phyloP scores from a whole-genome alignment of 306 rosid genomes.

The Pterocarpus macrocarpus region DNA sequence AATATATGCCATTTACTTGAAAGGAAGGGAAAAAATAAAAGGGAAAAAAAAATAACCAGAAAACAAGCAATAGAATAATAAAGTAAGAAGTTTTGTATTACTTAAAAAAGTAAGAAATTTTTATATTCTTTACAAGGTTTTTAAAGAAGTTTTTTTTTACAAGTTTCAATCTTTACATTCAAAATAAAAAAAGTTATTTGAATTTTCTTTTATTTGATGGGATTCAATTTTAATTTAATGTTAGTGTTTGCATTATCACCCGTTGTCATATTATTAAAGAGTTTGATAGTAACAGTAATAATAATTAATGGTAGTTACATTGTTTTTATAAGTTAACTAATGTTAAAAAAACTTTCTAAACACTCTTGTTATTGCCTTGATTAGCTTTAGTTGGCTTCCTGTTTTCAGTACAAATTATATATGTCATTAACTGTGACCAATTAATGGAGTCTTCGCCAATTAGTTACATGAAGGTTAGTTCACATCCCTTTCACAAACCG shows the following conservation, averaged over 20 bases:
- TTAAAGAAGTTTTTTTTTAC: background rate
- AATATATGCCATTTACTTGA: background rate
- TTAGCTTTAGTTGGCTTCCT: slow-evolving; percentile 7
- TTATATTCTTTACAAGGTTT: background rate
- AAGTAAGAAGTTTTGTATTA: background rate
- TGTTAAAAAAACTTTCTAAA: background rate
- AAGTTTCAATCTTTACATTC: background rate
- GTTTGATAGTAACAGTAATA: background rate
- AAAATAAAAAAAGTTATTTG: background rate
- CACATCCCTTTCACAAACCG: slow-evolving; percentile 38
- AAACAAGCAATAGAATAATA: background rate
- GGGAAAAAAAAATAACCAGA: background rate
- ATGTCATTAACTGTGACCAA: slow-evolving; percentile 5
- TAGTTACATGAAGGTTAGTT: slow-evolving; percentile 11
- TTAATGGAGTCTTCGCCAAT: slow-evolving; percentile 13
- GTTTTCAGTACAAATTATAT: background rate
- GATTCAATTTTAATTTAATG: background rate
- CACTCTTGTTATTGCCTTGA: background rate
- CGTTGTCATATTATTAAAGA: background rate
- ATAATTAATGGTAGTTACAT: background rate
- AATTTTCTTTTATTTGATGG: background rate
- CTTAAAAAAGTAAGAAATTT: background rate
- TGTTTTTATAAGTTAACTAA: background rate
- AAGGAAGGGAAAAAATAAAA: background rate
- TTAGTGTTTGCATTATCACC: background rate